phyloP scores from a whole-genome alignment of 202 grass and related monocot species.

The Carex sylvatica region DNA sequence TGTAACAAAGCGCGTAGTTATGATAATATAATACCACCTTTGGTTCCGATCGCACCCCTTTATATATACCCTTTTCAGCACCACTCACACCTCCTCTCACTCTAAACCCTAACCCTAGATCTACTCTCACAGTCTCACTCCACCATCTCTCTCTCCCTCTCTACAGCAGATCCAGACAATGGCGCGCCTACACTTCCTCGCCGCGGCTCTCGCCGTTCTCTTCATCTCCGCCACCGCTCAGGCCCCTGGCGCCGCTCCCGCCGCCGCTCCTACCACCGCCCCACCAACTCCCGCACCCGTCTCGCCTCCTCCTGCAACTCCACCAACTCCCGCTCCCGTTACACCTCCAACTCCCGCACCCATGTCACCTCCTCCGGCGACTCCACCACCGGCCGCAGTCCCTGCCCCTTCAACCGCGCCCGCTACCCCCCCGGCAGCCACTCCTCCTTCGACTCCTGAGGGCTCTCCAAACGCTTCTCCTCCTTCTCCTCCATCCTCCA shows the following conservation, averaged over 20 bases:
- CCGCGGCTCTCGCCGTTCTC: conserved; percentile 37
- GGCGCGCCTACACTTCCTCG: conserved; percentile 45
- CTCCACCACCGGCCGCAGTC: conserved; percentile 11
- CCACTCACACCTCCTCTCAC: conserved; percentile 17
- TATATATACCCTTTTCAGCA: conserved; percentile 40
- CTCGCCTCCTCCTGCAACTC: conserved; percentile 8
- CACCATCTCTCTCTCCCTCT: background rate
- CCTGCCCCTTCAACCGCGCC: conserved; percentile 15
- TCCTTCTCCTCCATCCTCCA: background rate
- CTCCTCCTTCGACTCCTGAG: conserved; percentile 11
- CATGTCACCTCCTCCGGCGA: conserved; percentile 8
- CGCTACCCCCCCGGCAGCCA: background rate
- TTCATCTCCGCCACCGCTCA: conserved; percentile 46
- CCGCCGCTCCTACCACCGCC: conserved; percentile 30
- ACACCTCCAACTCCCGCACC: conserved; percentile 28
- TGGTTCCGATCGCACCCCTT: conserved; percentile 13
- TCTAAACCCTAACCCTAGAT: conserved; percentile 46
- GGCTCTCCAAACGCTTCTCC: background rate
- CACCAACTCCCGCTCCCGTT: conserved; percentile 24
- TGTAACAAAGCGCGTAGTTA: background rate
- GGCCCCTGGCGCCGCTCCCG: conserved; percentile 42
- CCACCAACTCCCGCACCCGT: conserved; percentile 32
- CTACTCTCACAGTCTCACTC: conserved; percentile 28
- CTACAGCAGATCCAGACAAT: conserved; percentile 25
- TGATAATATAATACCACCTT: background rate